Percentiles rank a stretch among this genome's conserved stretches.
These are phyloP conservation scores for Microbotryum saponariae DNA, from an alignment of 1,284 basidiomycete species.

Conservation along the genomic window DNA sequence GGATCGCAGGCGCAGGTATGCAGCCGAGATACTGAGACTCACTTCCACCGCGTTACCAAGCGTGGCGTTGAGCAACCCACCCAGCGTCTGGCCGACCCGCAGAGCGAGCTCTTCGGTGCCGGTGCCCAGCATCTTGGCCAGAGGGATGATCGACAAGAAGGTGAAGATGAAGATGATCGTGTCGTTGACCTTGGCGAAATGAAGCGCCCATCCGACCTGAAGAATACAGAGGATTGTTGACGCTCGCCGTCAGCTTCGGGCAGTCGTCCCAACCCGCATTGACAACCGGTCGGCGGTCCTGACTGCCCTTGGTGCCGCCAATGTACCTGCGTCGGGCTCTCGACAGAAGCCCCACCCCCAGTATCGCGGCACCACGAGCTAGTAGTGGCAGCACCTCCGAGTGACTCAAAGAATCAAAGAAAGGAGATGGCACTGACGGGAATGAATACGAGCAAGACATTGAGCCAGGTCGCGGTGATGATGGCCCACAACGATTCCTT, in stretches of 20 bases:
- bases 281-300: too few species aligned
- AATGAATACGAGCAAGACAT: slow-evolving; percentile 46
- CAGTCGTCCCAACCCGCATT: too few species aligned
- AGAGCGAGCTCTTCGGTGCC: slow-evolving; percentile 80
- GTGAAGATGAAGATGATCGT: slow-evolving; percentile 36
- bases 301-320: too few species aligned
- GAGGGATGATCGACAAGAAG: slow-evolving; percentile 44
- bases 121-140: slow-evolving; percentile 70
- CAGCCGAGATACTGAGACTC: slow-evolving; percentile 24
- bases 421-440: slow-evolving; percentile 34
- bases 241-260: background rate
- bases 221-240: too few species aligned
- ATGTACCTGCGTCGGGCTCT: too few species aligned
- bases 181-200: slow-evolving; percentile 40
- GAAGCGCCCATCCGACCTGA: slow-evolving; percentile 42
- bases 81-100: slow-evolving; percentile 65
- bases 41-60: slow-evolving; percentile 45
- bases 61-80: slow-evolving; percentile 38
- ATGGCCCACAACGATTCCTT: slow-evolving; percentile 39
- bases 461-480: slow-evolving; percentile 43
- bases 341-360: too few species aligned
- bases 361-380: too few species aligned
- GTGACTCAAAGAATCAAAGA: background rate
- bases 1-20: too few species aligned
- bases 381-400: too few species aligned